phyloP scores from a whole-genome alignment of 2,329 filamentous ascomycete genomes.

The Epichloe uncinata region DNA sequence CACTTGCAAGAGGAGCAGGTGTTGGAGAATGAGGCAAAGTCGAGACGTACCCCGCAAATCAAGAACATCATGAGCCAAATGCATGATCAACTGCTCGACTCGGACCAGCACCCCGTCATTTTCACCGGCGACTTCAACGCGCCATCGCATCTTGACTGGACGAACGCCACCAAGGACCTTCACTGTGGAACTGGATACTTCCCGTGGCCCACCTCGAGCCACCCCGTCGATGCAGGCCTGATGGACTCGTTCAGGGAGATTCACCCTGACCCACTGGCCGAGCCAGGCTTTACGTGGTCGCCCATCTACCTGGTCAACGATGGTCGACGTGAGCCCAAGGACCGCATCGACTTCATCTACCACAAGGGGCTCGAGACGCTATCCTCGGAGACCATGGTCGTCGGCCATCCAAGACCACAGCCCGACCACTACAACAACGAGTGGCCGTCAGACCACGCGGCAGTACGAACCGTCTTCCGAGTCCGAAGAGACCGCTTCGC shows the following conservation, averaged over 20 bases:
- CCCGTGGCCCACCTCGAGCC: constrained; percentile 25
- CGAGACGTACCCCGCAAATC: constrained; percentile 26
- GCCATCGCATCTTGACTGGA: constrained; percentile 30
- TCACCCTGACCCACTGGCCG: constrained; percentile 20
- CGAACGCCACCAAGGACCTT: constrained; percentile 16
- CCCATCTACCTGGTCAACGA: constrained; percentile 23
- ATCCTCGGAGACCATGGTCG: constrained; percentile 18
- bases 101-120: constrained; percentile 20
- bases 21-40: constrained; percentile 20
- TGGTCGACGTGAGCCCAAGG: constrained; percentile 22
- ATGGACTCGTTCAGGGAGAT: constrained; percentile 27
- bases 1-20: constrained; percentile 20
- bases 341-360: constrained; percentile 30
- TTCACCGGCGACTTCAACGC: constrained; percentile 30
- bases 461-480: constrained; percentile 19
- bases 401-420: constrained; percentile 20
- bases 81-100: constrained; percentile 15
- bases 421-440: constrained; percentile 25
- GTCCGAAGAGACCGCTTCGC: not conserved
- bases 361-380: constrained; percentile 23
- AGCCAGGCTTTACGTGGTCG: constrained; percentile 27
- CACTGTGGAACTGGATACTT: constrained; percentile 24
- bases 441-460: constrained; percentile 29
- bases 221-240: constrained; percentile 21
- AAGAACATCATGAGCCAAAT: constrained; percentile 21